Percentiles rank a stretch among this genome's conserved stretches.
Evolutionary conservation across 192 early-diverging fungal genomes (phyloP).

Genomic region (Entophlyctis luteolus): DNA sequence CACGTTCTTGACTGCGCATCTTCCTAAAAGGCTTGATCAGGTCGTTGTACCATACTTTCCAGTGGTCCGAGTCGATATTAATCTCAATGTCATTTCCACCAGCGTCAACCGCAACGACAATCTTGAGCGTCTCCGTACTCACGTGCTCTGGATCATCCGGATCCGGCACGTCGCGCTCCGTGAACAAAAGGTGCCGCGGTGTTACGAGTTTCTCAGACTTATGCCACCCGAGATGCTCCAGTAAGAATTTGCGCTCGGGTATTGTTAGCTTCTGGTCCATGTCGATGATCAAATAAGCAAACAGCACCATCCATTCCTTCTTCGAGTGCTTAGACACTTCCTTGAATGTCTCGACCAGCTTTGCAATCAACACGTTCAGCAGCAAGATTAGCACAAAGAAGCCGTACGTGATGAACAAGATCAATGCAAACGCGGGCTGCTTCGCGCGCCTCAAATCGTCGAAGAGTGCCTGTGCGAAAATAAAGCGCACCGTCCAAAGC

Average conservation of each 20-base stretch:
- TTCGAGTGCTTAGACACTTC: slow-evolving; percentile 10
- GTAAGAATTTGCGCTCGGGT: background rate
- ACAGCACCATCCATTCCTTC: slow-evolving; percentile 12
- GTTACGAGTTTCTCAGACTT: background rate
- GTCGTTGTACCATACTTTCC: slow-evolving; percentile 6
- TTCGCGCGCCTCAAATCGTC: slow-evolving; percentile 4
- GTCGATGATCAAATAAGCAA: slow-evolving; percentile 24
- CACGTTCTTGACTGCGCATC: background rate
- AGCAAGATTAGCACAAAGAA: slow-evolving; percentile 20
- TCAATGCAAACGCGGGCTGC: slow-evolving; percentile 7
- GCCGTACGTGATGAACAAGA: slow-evolving; percentile 16
- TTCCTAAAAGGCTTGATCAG: background rate
- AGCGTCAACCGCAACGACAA: background rate
- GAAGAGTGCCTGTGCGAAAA: slow-evolving; percentile 2
- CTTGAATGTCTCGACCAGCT: slow-evolving; percentile 24
- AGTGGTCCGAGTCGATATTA: background rate
- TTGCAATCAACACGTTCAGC: slow-evolving; percentile 29
- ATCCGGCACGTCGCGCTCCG: background rate
- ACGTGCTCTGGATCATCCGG: background rate
- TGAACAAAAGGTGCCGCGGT: slow-evolving; percentile 1
- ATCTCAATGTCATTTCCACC: background rate
- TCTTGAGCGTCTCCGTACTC: background rate
- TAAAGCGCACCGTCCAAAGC: slow-evolving; percentile 7
- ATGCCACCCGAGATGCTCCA: background rate
- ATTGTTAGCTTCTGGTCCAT: background rate